These are phyloP conservation scores for Globisporangium viniferum DNA, from an alignment of 352 stramenopile species.

Conservation along the genomic window DNA sequence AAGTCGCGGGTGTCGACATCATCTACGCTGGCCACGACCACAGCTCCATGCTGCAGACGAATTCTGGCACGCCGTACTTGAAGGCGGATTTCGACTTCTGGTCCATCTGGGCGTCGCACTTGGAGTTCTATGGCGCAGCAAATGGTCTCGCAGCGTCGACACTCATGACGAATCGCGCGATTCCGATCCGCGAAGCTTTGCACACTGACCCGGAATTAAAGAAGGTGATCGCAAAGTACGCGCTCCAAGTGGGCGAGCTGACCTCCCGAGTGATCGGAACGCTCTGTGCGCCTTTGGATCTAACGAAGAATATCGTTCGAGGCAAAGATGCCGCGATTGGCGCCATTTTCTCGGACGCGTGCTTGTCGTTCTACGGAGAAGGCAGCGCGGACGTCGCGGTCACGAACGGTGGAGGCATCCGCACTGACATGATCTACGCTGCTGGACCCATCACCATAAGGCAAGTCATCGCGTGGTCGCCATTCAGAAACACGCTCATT, in stretches of 20 bases:
- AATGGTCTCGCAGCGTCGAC: slow-evolving; percentile 24
- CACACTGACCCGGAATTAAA: slow-evolving; percentile 48
- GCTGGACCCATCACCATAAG: slow-evolving; percentile 17
- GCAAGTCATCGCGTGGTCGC: slow-evolving; percentile 23
- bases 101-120: slow-evolving; percentile 56
- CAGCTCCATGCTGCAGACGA: slow-evolving; percentile 63
- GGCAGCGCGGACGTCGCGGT: slow-evolving; percentile 14
- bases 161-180: slow-evolving; percentile 47
- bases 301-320: slow-evolving; percentile 52
- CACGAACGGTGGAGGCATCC: slow-evolving; percentile 26
- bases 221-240: slow-evolving; percentile 43
- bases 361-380: slow-evolving; percentile 14
- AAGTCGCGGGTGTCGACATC: slow-evolving; percentile 58
- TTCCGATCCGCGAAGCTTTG: slow-evolving; percentile 63
- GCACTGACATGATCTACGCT: slow-evolving; percentile 19
- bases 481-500: slow-evolving; percentile 23
- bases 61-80: slow-evolving; percentile 63
- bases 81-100: slow-evolving; percentile 77
- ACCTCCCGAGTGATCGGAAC: slow-evolving; percentile 42
- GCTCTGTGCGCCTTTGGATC: slow-evolving; percentile 52
- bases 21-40: slow-evolving; percentile 76
- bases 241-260: slow-evolving; percentile 35
- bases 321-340: slow-evolving; percentile 43
- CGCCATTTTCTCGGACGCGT: slow-evolving; percentile 40
- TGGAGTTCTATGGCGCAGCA: slow-evolving; percentile 54